Evolutionary conservation across 768 basidiomycete genomes (phyloP).

Genomic region (Scleroderma bovista): DNA sequence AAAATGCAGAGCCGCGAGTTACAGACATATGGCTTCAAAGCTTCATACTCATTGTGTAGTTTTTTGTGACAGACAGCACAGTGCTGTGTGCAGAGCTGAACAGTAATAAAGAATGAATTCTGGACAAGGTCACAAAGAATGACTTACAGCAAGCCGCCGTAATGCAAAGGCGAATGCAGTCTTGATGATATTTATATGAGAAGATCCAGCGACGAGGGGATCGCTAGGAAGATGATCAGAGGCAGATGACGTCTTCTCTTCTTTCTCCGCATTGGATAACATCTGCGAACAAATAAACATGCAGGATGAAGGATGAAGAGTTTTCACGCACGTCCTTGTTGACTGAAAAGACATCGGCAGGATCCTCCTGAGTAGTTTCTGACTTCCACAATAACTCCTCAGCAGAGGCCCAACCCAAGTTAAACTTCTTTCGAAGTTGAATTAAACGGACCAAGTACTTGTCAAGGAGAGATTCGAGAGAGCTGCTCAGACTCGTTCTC

Average conservation of each 20-base stretch:
- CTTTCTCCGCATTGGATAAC: conserved; percentile 35
- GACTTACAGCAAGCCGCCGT: conserved; percentile 53
- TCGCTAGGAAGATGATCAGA: conserved; percentile 51
- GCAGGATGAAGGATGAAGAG: neutral
- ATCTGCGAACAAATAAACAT: conserved; percentile 3
- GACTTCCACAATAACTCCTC: conserved; percentile 46
- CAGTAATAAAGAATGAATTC: neutral
- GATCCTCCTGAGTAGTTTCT: conserved; percentile 39
- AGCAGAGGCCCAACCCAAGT: conserved; percentile 65
- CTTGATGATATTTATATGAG: conserved; percentile 53
- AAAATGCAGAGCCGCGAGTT: conserved; percentile 59
- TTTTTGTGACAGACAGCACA: conserved; percentile 73
- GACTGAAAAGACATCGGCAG: conserved; percentile 33
- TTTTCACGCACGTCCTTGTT: conserved; percentile 27
- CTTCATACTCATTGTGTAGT: conserved; percentile 45
- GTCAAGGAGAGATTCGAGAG: conserved; percentile 57
- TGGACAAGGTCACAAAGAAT: too few species aligned
- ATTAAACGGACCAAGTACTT: conserved; percentile 51
- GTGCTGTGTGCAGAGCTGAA: conserved; percentile 58
- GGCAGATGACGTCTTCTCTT: conserved; percentile 34
- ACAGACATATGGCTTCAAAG: conserved; percentile 73
- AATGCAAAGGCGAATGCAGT: conserved; percentile 61
- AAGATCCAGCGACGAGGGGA: conserved; percentile 34
- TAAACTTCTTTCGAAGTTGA: conserved; percentile 44
- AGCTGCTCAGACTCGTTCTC: conserved; percentile 56